Percentiles rank a stretch among this genome's conserved stretches.
phyloP scores from a whole-genome alignment of 108 stramenopile species.

The Pseudonitzschia multiseries region DNA sequence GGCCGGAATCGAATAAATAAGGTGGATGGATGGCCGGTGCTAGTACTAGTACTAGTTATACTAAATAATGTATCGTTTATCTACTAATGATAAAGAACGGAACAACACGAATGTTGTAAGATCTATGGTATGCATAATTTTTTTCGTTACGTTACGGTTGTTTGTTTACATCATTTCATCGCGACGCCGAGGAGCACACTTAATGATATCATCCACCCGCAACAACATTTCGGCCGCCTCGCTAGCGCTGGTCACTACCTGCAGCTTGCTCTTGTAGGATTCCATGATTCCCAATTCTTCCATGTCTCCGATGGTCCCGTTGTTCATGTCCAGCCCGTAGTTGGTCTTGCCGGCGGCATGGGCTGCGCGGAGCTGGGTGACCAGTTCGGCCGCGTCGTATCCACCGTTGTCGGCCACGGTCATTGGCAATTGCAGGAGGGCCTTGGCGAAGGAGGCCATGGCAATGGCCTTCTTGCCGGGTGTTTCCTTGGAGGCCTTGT shows the following conservation, averaged over 20 bases:
- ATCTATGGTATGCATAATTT: neutral
- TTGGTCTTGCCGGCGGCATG: slow-evolving; percentile 84
- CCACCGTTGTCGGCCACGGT: slow-evolving; percentile 99
- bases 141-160: neutral
- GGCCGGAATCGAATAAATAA: slow-evolving; percentile 34
- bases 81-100: too few relatives aligned
- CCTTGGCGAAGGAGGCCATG: slow-evolving; percentile 96
- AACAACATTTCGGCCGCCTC: slow-evolving; percentile 99
- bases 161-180: slow-evolving; percentile 55
- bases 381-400: slow-evolving; percentile 95
- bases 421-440: slow-evolving; percentile 93
- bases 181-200: slow-evolving; percentile 93
- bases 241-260: slow-evolving; percentile 93
- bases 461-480: slow-evolving; percentile 98
- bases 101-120: too few relatives aligned
- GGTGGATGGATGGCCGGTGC: neutral
- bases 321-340: slow-evolving; percentile 94
- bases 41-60: too few relatives aligned
- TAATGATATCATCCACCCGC: slow-evolving; percentile 99
- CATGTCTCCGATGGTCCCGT: slow-evolving; percentile 95
- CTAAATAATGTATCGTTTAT: too few relatives aligned
- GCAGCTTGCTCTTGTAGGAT: slow-evolving; percentile 93
- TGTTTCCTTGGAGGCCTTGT: slow-evolving; percentile 81
- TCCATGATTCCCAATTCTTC: slow-evolving; percentile 94
- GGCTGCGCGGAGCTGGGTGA: slow-evolving; percentile 93